Evolutionary conservation across 352 stramenopile species (phyloP).

Genomic region (Phytophthora citrophthora): DNA sequence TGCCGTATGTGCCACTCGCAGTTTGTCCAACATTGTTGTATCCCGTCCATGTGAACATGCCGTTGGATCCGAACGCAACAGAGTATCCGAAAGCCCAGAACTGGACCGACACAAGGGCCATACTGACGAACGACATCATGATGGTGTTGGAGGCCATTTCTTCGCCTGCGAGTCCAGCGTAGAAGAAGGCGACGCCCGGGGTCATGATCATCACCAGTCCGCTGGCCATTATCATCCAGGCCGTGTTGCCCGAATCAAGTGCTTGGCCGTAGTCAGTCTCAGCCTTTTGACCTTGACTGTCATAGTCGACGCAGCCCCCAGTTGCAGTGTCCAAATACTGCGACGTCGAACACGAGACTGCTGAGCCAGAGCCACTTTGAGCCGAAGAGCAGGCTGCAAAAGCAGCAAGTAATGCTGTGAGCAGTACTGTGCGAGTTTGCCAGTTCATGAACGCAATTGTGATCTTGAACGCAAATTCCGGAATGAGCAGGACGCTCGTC

Average conservation of each 20-base stretch:
- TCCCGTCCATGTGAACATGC: constrained; percentile 60
- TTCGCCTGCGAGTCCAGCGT: constrained; percentile 77
- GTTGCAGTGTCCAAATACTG: constrained; percentile 46
- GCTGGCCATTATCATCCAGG: constrained; percentile 66
- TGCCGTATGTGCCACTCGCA: constrained; percentile 59
- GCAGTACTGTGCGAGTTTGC: constrained; percentile 12
- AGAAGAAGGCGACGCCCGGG: constrained; percentile 80
- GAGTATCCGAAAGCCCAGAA: constrained; percentile 85
- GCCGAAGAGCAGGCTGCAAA: constrained; percentile 41
- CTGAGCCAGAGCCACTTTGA: constrained; percentile 29
- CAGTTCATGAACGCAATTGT: constrained; percentile 3
- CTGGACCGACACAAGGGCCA: constrained; percentile 80
- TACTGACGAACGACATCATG: constrained; percentile 84
- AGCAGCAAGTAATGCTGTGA: constrained; percentile 42
- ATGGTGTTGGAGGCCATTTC: constrained; percentile 86
- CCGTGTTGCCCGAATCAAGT: constrained; percentile 66
- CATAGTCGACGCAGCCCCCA: constrained; percentile 49
- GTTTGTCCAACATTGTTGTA: constrained; percentile 60
- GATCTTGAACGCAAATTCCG: constrained; percentile 4
- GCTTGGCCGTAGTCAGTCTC: constrained; percentile 33
- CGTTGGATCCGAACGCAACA: constrained; percentile 62
- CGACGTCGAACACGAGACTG: constrained; percentile 19
- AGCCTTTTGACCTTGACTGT: constrained; percentile 45
- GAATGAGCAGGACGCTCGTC: constrained; percentile 7
- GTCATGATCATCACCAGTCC: constrained; percentile 82